Evolutionary conservation across 2,329 filamentous ascomycete species (phyloP).

Genomic region (Hymenoscyphus fraxineus): DNA sequence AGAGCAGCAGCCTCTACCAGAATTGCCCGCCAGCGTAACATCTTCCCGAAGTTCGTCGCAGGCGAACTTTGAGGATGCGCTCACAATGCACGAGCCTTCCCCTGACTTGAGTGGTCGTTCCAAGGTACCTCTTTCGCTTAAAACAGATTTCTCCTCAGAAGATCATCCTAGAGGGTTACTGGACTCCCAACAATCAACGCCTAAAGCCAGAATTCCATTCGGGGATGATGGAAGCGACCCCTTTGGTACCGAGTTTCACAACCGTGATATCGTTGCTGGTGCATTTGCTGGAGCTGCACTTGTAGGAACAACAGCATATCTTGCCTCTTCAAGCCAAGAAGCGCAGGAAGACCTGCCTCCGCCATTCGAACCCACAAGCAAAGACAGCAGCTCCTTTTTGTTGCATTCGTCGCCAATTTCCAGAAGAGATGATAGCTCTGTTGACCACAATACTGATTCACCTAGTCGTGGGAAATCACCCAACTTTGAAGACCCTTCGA

Average conservation of each 20-base stretch:
- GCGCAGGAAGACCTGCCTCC: slow-evolving; percentile 32
- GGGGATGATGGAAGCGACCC: slow-evolving; percentile 14
- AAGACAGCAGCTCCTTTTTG: slow-evolving; percentile 43
- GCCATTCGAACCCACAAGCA: slow-evolving; percentile 41
- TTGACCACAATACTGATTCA: slow-evolving; percentile 13
- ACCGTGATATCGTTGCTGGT: slow-evolving; percentile 18
- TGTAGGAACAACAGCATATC: slow-evolving; percentile 24
- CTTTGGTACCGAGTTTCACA: background rate
- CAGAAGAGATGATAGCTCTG: slow-evolving; percentile 18
- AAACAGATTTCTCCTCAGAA: slow-evolving; percentile 38
- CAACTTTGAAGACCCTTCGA: slow-evolving; percentile 9
- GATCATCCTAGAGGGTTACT: slow-evolving; percentile 44
- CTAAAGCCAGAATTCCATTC: slow-evolving; percentile 55
- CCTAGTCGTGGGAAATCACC: slow-evolving; percentile 13
- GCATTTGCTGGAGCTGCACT: slow-evolving; percentile 23
- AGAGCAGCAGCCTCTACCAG: slow-evolving; percentile 40
- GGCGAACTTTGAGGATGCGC: slow-evolving; percentile 37
- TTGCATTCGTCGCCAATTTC: slow-evolving; percentile 38
- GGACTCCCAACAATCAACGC: slow-evolving; percentile 64
- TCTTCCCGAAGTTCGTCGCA: slow-evolving; percentile 45
- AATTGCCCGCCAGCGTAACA: slow-evolving; percentile 48
- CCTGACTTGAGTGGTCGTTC: slow-evolving; percentile 12
- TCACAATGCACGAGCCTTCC: slow-evolving; percentile 16
- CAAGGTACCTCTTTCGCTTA: slow-evolving; percentile 37
- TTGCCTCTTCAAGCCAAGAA: slow-evolving; percentile 30